phyloP scores from a whole-genome alignment of 306 rosid genomes.

The Gleditsia sinensis region DNA sequence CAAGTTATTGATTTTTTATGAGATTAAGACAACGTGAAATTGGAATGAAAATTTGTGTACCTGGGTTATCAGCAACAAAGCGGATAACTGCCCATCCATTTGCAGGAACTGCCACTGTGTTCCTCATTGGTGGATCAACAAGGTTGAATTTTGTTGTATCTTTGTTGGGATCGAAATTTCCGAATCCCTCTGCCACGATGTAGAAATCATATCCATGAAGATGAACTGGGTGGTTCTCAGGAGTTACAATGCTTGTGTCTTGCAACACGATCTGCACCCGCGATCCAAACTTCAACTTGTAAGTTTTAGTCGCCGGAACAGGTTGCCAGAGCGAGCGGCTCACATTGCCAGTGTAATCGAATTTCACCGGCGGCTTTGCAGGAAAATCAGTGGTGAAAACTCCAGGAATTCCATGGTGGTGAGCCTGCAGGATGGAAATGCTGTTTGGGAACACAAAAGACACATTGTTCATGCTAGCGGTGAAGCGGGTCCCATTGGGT shows the following conservation, averaged over 20 bases:
- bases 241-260: slow-evolving; percentile 74
- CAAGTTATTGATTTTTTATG: not conserved
- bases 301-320: slow-evolving; percentile 55
- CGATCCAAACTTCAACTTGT: slow-evolving; percentile 69
- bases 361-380: slow-evolving; percentile 60
- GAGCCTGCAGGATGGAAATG: slow-evolving; percentile 77
- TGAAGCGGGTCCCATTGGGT: slow-evolving; percentile 87
- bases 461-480: slow-evolving; percentile 83
- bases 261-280: slow-evolving; percentile 84
- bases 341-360: slow-evolving; percentile 85
- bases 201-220: slow-evolving; percentile 95
- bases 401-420: slow-evolving; percentile 57
- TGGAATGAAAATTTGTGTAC: slow-evolving; percentile 30
- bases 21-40: not conserved
- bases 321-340: slow-evolving; percentile 89
- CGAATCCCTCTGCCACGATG: slow-evolving; percentile 82
- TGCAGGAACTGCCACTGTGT: slow-evolving; percentile 79
- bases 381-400: slow-evolving; percentile 80
- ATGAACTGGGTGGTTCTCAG: slow-evolving; percentile 88
- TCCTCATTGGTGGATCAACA: slow-evolving; percentile 83
- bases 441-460: slow-evolving; percentile 76
- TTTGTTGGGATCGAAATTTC: slow-evolving; percentile 66
- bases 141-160: slow-evolving; percentile 79
- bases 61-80: slow-evolving; percentile 95
- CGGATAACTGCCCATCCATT: slow-evolving; percentile 97